phyloP scores from a whole-genome alignment of 306 rosid species.

The Fagus crenata region DNA sequence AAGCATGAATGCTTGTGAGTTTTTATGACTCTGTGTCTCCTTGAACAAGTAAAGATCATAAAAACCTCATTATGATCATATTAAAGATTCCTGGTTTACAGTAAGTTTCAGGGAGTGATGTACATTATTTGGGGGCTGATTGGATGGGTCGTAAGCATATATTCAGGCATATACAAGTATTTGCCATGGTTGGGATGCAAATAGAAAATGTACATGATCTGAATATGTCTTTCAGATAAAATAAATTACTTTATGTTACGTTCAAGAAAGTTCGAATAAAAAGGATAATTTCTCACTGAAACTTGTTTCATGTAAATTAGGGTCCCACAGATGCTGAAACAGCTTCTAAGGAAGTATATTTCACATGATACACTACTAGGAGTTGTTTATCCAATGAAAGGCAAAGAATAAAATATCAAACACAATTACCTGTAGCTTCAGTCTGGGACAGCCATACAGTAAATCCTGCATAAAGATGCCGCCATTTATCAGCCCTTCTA shows the following conservation, averaged over 20 bases:
- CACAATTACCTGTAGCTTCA: constrained; percentile 60
- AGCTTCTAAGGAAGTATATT: background rate
- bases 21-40: too few species aligned
- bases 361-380: background rate
- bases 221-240: background rate
- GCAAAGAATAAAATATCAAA: constrained; percentile 13
- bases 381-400: constrained; percentile 17
- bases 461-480: constrained; percentile 84
- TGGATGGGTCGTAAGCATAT: background rate
- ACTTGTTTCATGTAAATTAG: background rate
- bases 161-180: background rate
- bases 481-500: constrained; percentile 65
- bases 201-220: background rate
- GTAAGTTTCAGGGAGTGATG: background rate
- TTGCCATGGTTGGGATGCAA: background rate
- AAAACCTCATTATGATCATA: too few species aligned
- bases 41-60: too few species aligned
- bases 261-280: background rate
- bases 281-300: background rate
- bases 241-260: constrained; percentile 2
- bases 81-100: background rate
- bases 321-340: background rate
- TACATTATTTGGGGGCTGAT: background rate
- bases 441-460: constrained; percentile 87
- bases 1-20: too few species aligned